These are phyloP conservation scores for Mortierella sp. DNA, from an alignment of 371 early-diverging fungal genomes.

Conservation along the genomic window DNA sequence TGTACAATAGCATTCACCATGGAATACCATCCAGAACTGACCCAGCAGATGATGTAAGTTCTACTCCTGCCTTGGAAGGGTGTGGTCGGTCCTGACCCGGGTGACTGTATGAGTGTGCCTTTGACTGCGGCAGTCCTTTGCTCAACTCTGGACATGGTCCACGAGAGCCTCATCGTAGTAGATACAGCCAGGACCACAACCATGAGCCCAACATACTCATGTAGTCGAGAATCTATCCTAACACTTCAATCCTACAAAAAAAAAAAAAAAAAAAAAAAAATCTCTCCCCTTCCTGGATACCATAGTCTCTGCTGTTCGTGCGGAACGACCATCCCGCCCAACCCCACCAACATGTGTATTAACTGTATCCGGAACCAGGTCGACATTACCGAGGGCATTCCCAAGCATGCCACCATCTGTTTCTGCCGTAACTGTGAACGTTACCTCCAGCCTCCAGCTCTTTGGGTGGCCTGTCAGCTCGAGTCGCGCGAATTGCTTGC, in stretches of 20 bases:
- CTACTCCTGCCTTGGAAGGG: no score
- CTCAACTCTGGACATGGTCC: background rate
- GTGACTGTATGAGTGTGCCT: no score
- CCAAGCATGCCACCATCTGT: constrained; percentile 93
- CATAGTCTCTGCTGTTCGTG: constrained; percentile 94
- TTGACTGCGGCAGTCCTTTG: constrained; percentile 3
- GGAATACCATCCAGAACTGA: constrained; percentile 41
- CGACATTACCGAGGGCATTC: constrained; percentile 98
- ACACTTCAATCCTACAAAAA: no score
- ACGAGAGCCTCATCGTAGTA: background rate
- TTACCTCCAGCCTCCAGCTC: constrained; percentile 95
- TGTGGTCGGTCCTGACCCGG: no score
- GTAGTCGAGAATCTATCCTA: no score
- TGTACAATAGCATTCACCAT: constrained; percentile 12
- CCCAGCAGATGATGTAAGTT: constrained; percentile 40
- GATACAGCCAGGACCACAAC: background rate
- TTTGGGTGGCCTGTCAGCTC: constrained; percentile 91
- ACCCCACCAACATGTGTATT: constrained; percentile 98
- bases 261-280: no score
- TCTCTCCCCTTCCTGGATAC: no score
- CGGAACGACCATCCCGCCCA: constrained; percentile 96
- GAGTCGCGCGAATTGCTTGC: constrained; percentile 96
- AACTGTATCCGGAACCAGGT: constrained; percentile 97
- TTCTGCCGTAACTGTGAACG: constrained; percentile 98
- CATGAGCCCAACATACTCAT: background rate